phyloP scores from a whole-genome alignment of 768 basidiomycete species.

The Dendrothele bispora region DNA sequence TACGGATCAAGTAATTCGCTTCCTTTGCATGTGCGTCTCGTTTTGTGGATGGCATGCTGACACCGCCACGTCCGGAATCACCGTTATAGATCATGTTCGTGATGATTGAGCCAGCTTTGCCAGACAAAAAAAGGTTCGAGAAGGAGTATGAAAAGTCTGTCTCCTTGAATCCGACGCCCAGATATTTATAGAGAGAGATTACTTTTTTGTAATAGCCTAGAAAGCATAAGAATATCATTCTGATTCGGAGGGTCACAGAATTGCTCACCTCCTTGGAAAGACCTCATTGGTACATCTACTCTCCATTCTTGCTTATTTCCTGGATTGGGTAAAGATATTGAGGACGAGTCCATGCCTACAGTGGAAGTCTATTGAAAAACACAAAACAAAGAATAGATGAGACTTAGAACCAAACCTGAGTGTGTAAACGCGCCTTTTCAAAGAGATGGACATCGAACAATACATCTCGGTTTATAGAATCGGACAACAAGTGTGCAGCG shows the following conservation, averaged over 20 bases:
- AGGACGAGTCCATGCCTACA: conserved; percentile 72
- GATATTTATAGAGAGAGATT: conserved; percentile 61
- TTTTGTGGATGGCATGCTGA: conserved; percentile 48
- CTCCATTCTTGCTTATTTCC: conserved; percentile 43
- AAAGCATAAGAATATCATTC: not conserved
- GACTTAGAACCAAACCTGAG: not conserved
- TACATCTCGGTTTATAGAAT: conserved; percentile 33
- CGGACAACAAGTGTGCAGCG: conserved; percentile 57
- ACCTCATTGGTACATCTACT: conserved; percentile 80
- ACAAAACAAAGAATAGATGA: not conserved
- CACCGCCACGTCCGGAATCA: conserved; percentile 49
- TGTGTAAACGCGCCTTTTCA: conserved; percentile 57
- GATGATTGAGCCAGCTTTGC: conserved; percentile 26
- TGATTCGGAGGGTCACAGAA: not conserved
- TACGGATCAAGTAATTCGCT: conserved; percentile 17
- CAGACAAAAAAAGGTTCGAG: conserved; percentile 42
- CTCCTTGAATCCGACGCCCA: conserved; percentile 57
- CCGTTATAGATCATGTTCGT: conserved; percentile 70
- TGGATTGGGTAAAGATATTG: conserved; percentile 43
- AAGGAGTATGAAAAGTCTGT: conserved; percentile 75
- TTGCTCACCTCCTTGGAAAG: conserved; percentile 71
- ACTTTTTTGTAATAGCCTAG: conserved; percentile 73
- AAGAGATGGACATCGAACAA: conserved; percentile 70
- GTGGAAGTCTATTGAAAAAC: conserved; percentile 38
- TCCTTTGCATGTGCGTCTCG: conserved; percentile 18